Base-by-base conservation (phyloP, 176 grass and related monocot genomes). In the Alopecurus myosuroides region DNA sequence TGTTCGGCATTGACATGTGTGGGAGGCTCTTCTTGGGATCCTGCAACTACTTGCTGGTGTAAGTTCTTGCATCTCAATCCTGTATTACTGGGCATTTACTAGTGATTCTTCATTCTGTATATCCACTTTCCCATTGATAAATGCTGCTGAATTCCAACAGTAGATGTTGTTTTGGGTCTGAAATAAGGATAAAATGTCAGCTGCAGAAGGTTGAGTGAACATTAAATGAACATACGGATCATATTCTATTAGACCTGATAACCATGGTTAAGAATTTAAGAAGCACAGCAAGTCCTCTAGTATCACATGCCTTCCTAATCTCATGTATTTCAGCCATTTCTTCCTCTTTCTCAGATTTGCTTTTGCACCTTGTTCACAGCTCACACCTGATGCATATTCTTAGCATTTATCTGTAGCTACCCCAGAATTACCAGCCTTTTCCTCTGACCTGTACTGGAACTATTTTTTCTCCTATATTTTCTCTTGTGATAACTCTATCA, bases 41-140 rank as follows among this genome's bases (percentile, higher is more conserved):
- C 35, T 99, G 97, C 88, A 83, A 99, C 86, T 99, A 99, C 85
- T 94, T 99, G 84, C 91, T 99, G 52, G 91, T 99, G 97, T 99
- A 94, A 99, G 93, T 37, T 83, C 60, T 88, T 81, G 37, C 86
- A 55, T 81, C 23, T 65, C 66, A 51, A 44, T 81, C 19, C 20
- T 87, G 11, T 31, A 57, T 50, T 76, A 79, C 33, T 76, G 61
- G 0, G 36, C 7, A 31, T 84, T 80, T 70, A 58, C 37, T 30
- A 60, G 76, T 5, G 13, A 51, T 46, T 69, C 7, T 74, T 81
- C 10, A 46, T 76, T 76, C 58, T 85, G 82, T 48, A 76, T 74
- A 11, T 18, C 25, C 58, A 85, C 22, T 50, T n/a, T 58, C 11
- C 31, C 45, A 78, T 72, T 30, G 51, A 39, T 84, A 50, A 51